Conservation (phyloP, 768 basidiomycete genomes). For the Suillus occidentalis region DNA sequence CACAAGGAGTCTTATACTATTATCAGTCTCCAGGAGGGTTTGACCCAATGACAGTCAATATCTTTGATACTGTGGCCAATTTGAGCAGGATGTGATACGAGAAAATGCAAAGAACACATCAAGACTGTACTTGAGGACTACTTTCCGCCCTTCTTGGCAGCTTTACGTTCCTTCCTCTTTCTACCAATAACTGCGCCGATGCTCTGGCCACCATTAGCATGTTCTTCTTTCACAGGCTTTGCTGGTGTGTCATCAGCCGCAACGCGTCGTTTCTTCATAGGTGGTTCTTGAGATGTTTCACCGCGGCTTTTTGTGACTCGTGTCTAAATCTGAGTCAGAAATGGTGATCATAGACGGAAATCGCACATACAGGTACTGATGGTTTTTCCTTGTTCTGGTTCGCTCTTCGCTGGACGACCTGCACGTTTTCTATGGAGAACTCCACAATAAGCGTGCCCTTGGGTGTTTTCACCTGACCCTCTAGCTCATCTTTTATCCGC, state of each 20-base stretch:
- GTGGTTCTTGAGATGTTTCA: constrained; percentile 30
- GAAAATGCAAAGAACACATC: background rate
- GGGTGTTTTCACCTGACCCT: constrained; percentile 36
- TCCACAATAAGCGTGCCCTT: constrained; percentile 77
- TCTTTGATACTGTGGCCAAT: background rate
- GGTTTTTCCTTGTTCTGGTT: constrained; percentile 47
- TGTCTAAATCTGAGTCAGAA: constrained; percentile 1
- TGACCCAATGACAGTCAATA: background rate
- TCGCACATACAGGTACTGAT: constrained; percentile 3
- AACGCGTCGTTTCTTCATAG: constrained; percentile 42
- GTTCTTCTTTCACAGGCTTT: constrained; percentile 24
- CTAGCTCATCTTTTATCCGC: constrained; percentile 58
- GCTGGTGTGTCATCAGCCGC: constrained; percentile 22
- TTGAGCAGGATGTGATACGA: background rate
- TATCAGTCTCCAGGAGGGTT: background rate
- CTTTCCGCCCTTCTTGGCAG: constrained; percentile 15
- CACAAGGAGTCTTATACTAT: background rate
- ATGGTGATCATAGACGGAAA: background rate
- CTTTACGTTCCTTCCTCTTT: constrained; percentile 72
- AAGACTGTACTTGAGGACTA: background rate
- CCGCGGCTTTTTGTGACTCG: constrained; percentile 12
- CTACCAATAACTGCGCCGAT: constrained; percentile 77
- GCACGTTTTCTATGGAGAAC: constrained; percentile 94
- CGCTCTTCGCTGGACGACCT: constrained; percentile 78
- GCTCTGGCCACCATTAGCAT: constrained; percentile 36